Percentiles rank a stretch among this genome's conserved stretches.
phyloP scores from a whole-genome alignment of 805 yeast species.

The Middelhovenomyces tepae region DNA sequence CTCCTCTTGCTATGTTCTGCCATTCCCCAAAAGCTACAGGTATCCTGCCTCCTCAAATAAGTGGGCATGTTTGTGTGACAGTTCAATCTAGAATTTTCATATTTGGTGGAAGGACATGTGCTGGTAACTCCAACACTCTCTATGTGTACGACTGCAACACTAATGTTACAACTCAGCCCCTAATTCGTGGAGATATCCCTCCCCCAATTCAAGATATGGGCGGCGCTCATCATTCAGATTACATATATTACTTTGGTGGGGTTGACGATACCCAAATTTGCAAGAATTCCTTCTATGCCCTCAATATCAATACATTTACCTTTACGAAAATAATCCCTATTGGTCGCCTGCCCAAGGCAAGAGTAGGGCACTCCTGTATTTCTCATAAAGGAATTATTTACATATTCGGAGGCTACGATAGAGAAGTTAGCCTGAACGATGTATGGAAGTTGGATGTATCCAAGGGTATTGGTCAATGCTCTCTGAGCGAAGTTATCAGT shows the following conservation, averaged over 20 bases:
- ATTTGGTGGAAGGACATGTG: slow-evolving; percentile 17
- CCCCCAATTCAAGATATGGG: slow-evolving; percentile 11
- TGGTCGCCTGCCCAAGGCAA: slow-evolving; percentile 11
- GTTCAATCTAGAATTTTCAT: slow-evolving; percentile 14
- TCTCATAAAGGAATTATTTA: slow-evolving; percentile 8
- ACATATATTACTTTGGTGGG: slow-evolving; percentile 19
- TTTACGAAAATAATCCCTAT: slow-evolving; percentile 8
- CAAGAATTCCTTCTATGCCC: slow-evolving; percentile 12
- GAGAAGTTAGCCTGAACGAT: slow-evolving; percentile 11
- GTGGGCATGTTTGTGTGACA: slow-evolving; percentile 16
- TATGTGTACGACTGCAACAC: slow-evolving; percentile 17
- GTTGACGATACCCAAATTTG: slow-evolving; percentile 8
- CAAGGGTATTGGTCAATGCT: slow-evolving; percentile 6
- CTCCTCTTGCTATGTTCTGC: too few relatives aligned
- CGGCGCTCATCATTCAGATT: too few relatives aligned
- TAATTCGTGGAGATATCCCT: slow-evolving; percentile 9
- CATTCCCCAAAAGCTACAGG: too few relatives aligned
- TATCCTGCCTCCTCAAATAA: slow-evolving; percentile 19
- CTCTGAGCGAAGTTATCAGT: slow-evolving; percentile 11
- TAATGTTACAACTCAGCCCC: slow-evolving; percentile 9
- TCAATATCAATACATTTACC: slow-evolving; percentile 10
- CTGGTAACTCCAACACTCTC: slow-evolving; percentile 11
- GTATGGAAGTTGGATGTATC: slow-evolving; percentile 14
- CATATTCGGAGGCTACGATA: slow-evolving; percentile 16
- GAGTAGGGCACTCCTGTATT: slow-evolving; percentile 15